Evolutionary conservation across 768 basidiomycete species (phyloP), one percentile per base, ranked within the genome.

Genomic region (Polyporus arcularius): DNA sequence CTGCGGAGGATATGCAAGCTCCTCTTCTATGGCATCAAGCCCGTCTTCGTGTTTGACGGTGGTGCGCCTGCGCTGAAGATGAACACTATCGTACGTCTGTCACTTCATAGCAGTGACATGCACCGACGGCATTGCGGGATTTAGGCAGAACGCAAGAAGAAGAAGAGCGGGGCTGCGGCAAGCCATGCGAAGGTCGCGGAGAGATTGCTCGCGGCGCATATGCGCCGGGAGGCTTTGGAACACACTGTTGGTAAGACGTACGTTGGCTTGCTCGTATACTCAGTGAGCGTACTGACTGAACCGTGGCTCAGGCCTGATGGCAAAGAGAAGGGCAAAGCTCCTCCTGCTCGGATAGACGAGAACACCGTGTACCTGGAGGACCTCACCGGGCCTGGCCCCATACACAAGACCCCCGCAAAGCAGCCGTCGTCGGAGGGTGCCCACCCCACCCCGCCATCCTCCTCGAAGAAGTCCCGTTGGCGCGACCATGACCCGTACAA

Each of bases 41-140:
- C 97, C 0, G 96, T 99, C 39, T 99, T 99, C 69, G 96, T 99
- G 12, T 99, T 99, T 70, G 97, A 99, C 73, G 97, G 97, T 21
- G 96, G 94, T 38, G 97, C 96, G 3, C 97, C 97, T 3, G 84
- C 78, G 11, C 73, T 99, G 68, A 99, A 99, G 78, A 84, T 88
- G 68, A 80, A 82, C 52, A 98, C 97, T 3, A 88, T 99, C 65
- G 96, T 94, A 66, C 57, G 90, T 76, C 11, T 53, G 57, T 28
- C 30, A 5, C 54, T 47, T 26, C 32, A 9, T 15, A 12, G 11
- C 6, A 15, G 39, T n/a, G n/a, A 4, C 16, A 12, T n/a, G 5
- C 7, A 14, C 2, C 14, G 11, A 21, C 40, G 39, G 35, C 30
- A 40, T 21, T 4, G n/a, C 9, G 31, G 4, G 26, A 12, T 45